Percentiles rank a stretch among this genome's conserved stretches.
Conservation (phyloP, 345 rosid species). For the Cochlearia excelsa region DNA sequence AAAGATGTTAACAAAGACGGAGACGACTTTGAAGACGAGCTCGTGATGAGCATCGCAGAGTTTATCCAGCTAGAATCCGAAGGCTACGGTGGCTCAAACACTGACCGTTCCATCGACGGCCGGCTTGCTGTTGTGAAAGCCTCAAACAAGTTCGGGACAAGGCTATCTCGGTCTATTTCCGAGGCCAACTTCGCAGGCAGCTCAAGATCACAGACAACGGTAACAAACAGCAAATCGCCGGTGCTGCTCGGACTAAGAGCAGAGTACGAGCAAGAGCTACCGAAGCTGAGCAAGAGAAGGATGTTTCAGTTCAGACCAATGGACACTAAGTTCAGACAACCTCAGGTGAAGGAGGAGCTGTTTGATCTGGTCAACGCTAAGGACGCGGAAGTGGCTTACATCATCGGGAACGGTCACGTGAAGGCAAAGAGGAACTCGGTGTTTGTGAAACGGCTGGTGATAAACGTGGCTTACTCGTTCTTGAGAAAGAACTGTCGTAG, state of each 20-base stretch:
- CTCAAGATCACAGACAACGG: constrained; percentile 37
- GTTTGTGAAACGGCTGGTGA: constrained; percentile 60
- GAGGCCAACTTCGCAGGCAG: constrained; percentile 43
- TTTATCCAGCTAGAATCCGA: constrained; percentile 91
- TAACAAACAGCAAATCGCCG: constrained; percentile 63
- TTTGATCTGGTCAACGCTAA: constrained; percentile 72
- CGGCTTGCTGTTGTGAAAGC: constrained; percentile 77
- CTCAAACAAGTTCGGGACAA: constrained; percentile 71
- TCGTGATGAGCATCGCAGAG: constrained; percentile 86
- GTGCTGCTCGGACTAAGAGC: constrained; percentile 52
- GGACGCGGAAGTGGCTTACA: constrained; percentile 69
- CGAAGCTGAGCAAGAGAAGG: constrained; percentile 43
- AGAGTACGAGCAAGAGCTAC: constrained; percentile 63
- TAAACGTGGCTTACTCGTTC: constrained; percentile 76
- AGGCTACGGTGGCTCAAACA: constrained; percentile 46
- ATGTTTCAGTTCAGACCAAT: constrained; percentile 54
- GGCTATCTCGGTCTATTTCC: constrained; percentile 51
- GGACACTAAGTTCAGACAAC: constrained; percentile 54
- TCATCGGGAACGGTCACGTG: constrained; percentile 64
- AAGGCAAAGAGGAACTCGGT: constrained; percentile 74
- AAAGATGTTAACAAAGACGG: constrained; percentile 70
- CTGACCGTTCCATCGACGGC: constrained; percentile 57
- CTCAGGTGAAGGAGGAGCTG: constrained; percentile 72
- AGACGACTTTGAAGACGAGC: constrained; percentile 71
- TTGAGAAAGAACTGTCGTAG: constrained; percentile 78